Conservation (phyloP, 1,284 basidiomycete genomes). For the Cutaneotrichosporon arboriforme region DNA sequence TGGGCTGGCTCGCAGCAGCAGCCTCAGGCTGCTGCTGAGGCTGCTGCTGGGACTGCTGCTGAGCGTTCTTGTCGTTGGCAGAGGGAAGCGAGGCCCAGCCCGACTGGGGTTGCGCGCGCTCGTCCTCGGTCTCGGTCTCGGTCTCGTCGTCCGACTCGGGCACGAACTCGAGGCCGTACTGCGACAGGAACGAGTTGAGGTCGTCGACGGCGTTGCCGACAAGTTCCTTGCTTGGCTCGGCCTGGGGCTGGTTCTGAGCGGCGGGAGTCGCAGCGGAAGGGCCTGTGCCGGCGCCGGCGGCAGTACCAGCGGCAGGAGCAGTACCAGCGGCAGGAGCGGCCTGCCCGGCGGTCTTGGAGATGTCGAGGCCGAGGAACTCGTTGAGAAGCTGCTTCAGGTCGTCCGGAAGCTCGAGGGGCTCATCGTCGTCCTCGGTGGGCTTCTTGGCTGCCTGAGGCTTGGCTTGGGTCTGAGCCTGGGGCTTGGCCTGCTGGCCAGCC, state of each 20-base stretch:
- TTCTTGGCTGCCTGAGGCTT: not conserved
- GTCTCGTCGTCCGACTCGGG: slow-evolving; percentile 22
- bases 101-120: not conserved
- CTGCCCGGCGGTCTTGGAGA: slow-evolving; percentile 24
- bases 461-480: not conserved
- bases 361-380: slow-evolving; percentile 37
- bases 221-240: slow-evolving; percentile 4
- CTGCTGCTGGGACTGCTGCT: not conserved
- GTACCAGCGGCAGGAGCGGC: slow-evolving; percentile 9
- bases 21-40: not conserved
- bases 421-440: not conserved
- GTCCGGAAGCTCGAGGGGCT: slow-evolving; percentile 20
- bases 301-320: slow-evolving; percentile 2
- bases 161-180: slow-evolving; percentile 43
- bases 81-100: not conserved
- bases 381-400: slow-evolving; percentile 41
- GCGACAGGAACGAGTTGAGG: slow-evolving; percentile 38
- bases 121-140: slow-evolving; percentile 9
- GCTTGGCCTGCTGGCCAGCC: not conserved
- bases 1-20: not conserved
- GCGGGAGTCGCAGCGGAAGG: too few relatives aligned
- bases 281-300: not conserved
- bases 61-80: not conserved
- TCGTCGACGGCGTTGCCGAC: slow-evolving; percentile 24
- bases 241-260: not conserved